Base-by-base conservation (phyloP, 2,329 filamentous ascomycete genomes). In the Hypoxylon sp. region DNA sequence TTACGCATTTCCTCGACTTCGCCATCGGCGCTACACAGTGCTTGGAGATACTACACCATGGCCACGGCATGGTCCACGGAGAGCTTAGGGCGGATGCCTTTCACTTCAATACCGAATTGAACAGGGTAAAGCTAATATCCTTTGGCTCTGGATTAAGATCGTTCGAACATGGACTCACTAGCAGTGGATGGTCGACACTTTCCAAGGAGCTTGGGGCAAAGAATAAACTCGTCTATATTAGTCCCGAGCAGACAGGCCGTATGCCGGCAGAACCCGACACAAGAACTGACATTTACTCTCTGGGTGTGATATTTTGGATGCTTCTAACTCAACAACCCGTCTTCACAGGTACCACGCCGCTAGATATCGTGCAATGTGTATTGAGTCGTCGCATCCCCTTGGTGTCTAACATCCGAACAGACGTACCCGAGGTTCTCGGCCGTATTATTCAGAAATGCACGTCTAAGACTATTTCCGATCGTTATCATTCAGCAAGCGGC, bases 281-380 rank as follows among this genome's bases (percentile, higher is more conserved):
- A 44, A 87, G 94, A 41, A 97, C 94, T 15, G 94, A 98, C 76
- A 96, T 97, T 30, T 97, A 97, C 79, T 94, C 92, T 0, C 81
- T 97, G 0, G 94, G 94, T 3, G 89, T 97, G 39, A 78, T 97
- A 1, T 94, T 97, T 76, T 97, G 93, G 90, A 92, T 87, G 7
- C 86, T 96, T 72, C 81, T 97, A 47, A 91, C 92, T 1, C 92
- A 93, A 26, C 87, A 89, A 70, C 87, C 91, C 2, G 91, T 93
- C 0, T 97, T 95, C 68, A 89, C 90, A 34, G 94, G 92, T 8
- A 85, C 88, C 11, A 90, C 88, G 0, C 92, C 94, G 0, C 86
- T 97, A 61, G 94, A 97, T 72, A 93, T 97, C 46, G 93, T 98
- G 68, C 94, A 97, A 75, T 92, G 89, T 68, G 93, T 97, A 10